Percentiles rank a stretch among this genome's conserved stretches.
These are phyloP conservation scores for Nitzschia sp. DNA, from an alignment of 108 stramenopile genomes.

Conservation along the genomic window DNA sequence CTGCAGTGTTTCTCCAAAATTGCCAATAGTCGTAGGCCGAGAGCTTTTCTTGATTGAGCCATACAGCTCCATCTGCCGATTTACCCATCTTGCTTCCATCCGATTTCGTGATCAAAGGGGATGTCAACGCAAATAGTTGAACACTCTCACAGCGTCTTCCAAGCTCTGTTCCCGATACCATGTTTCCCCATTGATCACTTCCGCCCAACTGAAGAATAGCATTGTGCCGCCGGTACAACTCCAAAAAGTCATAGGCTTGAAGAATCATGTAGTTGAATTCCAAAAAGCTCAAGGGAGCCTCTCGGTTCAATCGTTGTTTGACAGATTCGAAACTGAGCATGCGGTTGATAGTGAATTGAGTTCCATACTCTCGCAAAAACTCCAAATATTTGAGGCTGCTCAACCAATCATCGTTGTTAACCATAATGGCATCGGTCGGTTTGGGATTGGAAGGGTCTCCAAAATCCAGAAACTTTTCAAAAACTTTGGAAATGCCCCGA, in stretches of 20 bases:
- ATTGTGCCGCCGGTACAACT: conserved; percentile 79
- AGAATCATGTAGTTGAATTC: conserved; percentile 99
- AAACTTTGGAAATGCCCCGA: conserved; percentile 77
- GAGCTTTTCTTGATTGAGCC: conserved; percentile 91
- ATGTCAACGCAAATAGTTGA: conserved; percentile 92
- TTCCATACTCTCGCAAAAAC: conserved; percentile 95
- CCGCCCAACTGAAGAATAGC: conserved; percentile 93
- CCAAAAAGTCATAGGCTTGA: conserved; percentile 98
- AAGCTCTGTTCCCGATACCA: conserved; percentile 92
- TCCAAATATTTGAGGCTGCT: conserved; percentile 75
- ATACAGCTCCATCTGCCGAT: conserved; percentile 94
- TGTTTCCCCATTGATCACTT: conserved; percentile 99
- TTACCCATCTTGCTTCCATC: conserved; percentile 99
- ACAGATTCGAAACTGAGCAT: conserved; percentile 96
- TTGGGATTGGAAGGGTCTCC: conserved; percentile 19
- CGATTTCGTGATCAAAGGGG: conserved; percentile 94
- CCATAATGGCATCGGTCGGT: conserved; percentile 78
- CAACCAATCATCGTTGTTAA: conserved; percentile 97
- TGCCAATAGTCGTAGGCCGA: conserved; percentile 98
- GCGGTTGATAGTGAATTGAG: conserved; percentile 95
- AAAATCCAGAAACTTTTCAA: conserved; percentile 82
- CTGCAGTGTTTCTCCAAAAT: conserved; percentile 96
- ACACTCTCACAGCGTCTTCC: conserved; percentile 80
- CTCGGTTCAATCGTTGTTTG: conserved; percentile 85
- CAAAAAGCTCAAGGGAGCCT: conserved; percentile 92